Percentiles rank a stretch among this genome's conserved stretches.
phyloP scores from a whole-genome alignment of 176 grass and related monocot species.

The Urochloa ruziziensis region DNA sequence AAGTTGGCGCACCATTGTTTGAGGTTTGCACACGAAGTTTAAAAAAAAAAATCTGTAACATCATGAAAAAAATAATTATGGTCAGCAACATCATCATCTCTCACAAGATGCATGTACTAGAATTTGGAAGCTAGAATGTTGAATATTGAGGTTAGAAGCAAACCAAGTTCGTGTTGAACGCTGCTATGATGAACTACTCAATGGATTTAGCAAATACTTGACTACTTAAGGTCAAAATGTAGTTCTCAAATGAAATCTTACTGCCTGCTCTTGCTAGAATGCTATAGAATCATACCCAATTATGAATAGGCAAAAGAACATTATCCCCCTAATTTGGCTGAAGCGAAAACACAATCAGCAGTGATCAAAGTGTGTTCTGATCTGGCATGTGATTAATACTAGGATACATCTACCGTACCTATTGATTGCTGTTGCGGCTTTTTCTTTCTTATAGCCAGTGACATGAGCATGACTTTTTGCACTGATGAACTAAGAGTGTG shows the following conservation, averaged over 20 bases:
- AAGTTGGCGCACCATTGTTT: not conserved
- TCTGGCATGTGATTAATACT: not conserved
- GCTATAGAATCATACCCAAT: not conserved
- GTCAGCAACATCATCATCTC: not conserved
- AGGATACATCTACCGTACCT: not conserved
- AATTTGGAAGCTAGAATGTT: not conserved
- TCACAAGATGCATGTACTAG: not conserved
- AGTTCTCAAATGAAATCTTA: not conserved
- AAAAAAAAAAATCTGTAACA: not conserved
- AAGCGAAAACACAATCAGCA: not conserved
- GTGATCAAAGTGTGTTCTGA: not conserved
- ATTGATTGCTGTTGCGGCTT: not conserved
- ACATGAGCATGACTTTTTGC: not conserved
- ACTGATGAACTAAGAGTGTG: not conserved
- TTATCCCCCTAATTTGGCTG: not conserved
- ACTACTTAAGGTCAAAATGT: not conserved
- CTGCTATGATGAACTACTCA: not conserved
- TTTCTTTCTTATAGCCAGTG: not conserved
- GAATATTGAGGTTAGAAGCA: not conserved
- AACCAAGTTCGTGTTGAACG: not conserved
- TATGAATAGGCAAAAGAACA: not conserved
- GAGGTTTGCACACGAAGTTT: not conserved
- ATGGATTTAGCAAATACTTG: not conserved
- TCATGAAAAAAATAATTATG: not conserved
- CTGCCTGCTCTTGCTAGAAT: not conserved